Percentiles rank a stretch among this genome's conserved stretches.
These are phyloP conservation scores for Fraxinus baroniana DNA, from an alignment of 305 asterid species.

Conservation along the genomic window DNA sequence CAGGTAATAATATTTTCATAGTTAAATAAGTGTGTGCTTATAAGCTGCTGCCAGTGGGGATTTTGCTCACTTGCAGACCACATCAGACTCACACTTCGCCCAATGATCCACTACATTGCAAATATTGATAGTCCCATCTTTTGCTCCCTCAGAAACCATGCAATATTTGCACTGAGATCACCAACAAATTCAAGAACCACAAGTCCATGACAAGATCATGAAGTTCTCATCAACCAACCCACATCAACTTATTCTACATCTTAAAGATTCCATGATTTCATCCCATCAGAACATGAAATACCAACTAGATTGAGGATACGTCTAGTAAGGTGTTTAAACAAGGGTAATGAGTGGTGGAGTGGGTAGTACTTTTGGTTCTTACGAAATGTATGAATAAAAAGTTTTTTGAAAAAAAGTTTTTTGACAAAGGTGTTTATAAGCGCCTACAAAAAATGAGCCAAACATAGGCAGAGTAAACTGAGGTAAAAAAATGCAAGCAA, in stretches of 20 bases:
- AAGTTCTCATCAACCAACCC: conserved; percentile 15
- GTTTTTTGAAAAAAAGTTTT: not conserved
- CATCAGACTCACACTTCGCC: not conserved
- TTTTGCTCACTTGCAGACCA: conserved; percentile 10
- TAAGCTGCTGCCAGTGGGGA: conserved; percentile 2
- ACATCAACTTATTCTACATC: conserved; percentile 22
- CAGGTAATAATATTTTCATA: not conserved
- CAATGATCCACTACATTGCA: not conserved
- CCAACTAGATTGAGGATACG: not conserved
- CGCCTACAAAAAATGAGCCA: not conserved
- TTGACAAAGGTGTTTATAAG: not conserved
- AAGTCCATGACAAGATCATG: conserved; percentile 1
- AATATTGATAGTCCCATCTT: conserved; percentile 6
- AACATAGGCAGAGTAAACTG: not conserved
- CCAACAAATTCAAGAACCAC: not conserved
- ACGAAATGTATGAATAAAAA: not conserved
- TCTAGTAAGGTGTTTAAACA: not conserved
- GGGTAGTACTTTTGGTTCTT: not conserved
- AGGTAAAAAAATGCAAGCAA: not conserved
- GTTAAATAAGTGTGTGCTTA: not conserved
- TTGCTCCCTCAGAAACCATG: conserved; percentile 8
- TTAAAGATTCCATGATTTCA: conserved; percentile 7
- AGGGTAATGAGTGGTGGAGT: not conserved
- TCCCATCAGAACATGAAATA: conserved; percentile 6
- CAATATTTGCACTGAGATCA: not conserved